These are phyloP conservation scores for Ustilago crameri DNA, from an alignment of 1,284 basidiomycete genomes.

Conservation along the genomic window DNA sequence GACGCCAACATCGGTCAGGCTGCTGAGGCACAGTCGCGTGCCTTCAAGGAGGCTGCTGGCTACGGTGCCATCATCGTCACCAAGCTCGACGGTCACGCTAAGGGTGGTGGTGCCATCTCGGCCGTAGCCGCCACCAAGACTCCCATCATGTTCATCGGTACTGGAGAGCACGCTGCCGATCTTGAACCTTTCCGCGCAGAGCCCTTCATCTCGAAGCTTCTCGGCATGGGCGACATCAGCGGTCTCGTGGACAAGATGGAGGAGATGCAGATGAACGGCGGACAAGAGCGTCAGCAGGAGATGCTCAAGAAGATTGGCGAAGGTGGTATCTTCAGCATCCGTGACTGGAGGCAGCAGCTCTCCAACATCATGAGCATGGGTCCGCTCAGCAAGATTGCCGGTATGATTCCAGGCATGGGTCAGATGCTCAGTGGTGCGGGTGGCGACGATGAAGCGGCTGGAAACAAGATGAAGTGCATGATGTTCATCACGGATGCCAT, in stretches of 20 bases:
- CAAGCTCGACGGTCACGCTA: conserved; percentile 99
- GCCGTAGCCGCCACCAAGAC: conserved; percentile 98
- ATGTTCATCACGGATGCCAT: conserved; percentile 99
- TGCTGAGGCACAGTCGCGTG: conserved; percentile 91
- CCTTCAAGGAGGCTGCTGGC: conserved; percentile 97
- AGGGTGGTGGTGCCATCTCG: conserved; percentile 98
- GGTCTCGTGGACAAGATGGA: conserved; percentile 83
- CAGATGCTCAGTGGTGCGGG: conserved; percentile 76
- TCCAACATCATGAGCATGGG: conserved; percentile 99
- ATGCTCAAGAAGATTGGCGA: conserved; percentile 98
- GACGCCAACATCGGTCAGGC: conserved; percentile 81
- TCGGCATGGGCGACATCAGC: conserved; percentile 95
- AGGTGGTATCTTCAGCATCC: conserved; percentile 88
- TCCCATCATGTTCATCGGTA: conserved; percentile 97
- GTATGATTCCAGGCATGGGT: conserved; percentile 97
- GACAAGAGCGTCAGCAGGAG: conserved; percentile 88
- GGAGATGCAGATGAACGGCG: conserved; percentile 74
- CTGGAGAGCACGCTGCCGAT: conserved; percentile 95
- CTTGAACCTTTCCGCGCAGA: conserved; percentile 94
- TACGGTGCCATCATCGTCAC: conserved; percentile 99
- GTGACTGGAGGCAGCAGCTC: conserved; percentile 98
- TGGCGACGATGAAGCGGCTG: conserved; percentile 87
- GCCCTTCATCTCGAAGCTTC: conserved; percentile 95
- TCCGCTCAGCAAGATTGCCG: conserved; percentile 95
- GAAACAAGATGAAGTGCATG: conserved; percentile 89